Evolutionary conservation across 2,329 filamentous ascomycete genomes (phyloP), one percentile per base, ranked within the genome.

Genomic region (Colletotrichum navitas): DNA sequence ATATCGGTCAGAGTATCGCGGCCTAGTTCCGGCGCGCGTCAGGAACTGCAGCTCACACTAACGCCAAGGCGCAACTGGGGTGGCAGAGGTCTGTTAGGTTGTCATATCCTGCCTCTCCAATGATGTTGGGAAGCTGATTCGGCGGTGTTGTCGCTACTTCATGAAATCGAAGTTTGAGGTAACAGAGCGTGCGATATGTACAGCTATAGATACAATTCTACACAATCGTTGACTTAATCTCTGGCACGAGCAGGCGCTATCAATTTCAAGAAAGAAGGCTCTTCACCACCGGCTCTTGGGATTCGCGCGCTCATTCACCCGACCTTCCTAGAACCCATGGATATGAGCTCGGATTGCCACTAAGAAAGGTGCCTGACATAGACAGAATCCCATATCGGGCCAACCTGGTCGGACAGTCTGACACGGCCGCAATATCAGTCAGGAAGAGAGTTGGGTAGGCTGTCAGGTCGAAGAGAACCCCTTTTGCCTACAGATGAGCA

Each of bases 71-170:
- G 90, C 55, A 87, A 95, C 78, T 99, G 96, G 95, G 95, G 95
- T 75, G 96, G 96, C 39, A 88, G 94, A 80, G 96, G 95, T 16
- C 84, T 97, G 80, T 84, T 99, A 77, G 95, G 95, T 66, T 99
- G 95, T 80, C 95, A 98, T 83, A 89, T 98, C 74, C 83, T 97
- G 75, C 94, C 94, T 34, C 76, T 97, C 68, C 97, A 84, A 88
- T 21, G 45, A 39, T 55, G 34, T 7, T 55, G 39, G 12, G 39
- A 24, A 39, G 8, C 41, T 49, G 64, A 21, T 24, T 72, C 41
- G 49, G 63, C 18, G 3, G 24, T 29, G 16, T 10, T 14, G 36
- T 29, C 36, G 3, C 36, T 24, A 41, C 12, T 18, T 41, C n/a
- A 34, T n/a, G 14, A 24, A 18, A 41, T 7, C 10, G 12, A 41